Evolutionary conservation across 2,329 filamentous ascomycete species (phyloP), one percentile per base, ranked within the genome.

Genomic region (Lasiodiplodia sp.): DNA sequence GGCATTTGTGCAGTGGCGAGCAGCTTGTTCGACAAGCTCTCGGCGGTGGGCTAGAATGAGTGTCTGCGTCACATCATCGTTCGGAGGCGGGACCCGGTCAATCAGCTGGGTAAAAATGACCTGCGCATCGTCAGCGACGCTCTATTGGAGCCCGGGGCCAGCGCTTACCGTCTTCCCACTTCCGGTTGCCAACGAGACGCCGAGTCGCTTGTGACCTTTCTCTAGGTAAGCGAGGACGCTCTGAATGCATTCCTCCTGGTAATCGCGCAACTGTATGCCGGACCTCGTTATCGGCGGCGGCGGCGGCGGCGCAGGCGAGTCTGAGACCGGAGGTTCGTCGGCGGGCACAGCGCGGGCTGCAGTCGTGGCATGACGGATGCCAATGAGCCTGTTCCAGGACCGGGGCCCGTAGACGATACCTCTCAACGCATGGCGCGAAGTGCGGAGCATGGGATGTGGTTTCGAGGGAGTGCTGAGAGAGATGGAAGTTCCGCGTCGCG

Each of bases 61-160:
- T 0, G 95, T 97, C 77, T 93, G 93, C 1, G 88, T 88, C 25
- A 90, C 91, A 70, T 82, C 77, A 37, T 85, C 78, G 64, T 84
- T 82, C 12, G 83, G 84, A 6, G 89, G 80, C 65, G 83, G 79
- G 63, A 98, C 85, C 69, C 92, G 91, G 74, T 92, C 89, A 71
- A 99, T 97, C 56, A 99, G 86, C 77, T 97, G 94, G 14, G 95
- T 98, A 82, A 99, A 99, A 74, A 99, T 94, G 76, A 99, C 90
- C 91, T 93, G 72, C 18, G 38, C 37, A 53, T 21, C 14, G 40
- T 74, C 47, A 71, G 57, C 40, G 49, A 4, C 37, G 28, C 37
- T 47, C 25, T 11, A 23, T 21, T 11, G 11, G n/a, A 40, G 18
- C 37, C 7, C 11, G 8, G 14, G 21, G 18, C 4, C 11, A 6